These are phyloP conservation scores for Thraustotheca clavata DNA, from an alignment of 352 stramenopile genomes.

Conservation along the genomic window DNA sequence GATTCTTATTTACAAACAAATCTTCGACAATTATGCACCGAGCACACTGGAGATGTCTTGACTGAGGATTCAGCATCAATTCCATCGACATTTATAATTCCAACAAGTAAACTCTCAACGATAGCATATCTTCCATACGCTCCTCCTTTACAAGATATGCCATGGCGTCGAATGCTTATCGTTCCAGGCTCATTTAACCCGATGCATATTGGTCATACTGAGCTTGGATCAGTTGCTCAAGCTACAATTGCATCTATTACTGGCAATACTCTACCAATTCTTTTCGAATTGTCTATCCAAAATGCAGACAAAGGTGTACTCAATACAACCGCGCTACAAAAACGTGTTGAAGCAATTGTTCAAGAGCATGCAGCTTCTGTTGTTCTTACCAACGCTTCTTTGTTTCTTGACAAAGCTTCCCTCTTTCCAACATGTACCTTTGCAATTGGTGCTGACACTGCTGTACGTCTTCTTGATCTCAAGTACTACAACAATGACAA, in stretches of 20 bases:
- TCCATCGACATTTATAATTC: neutral
- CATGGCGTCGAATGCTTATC: slow-evolving; percentile 35
- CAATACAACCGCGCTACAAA: slow-evolving; percentile 28
- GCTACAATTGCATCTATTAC: slow-evolving; percentile 29
- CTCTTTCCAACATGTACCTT: slow-evolving; percentile 73
- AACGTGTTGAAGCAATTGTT: slow-evolving; percentile 27
- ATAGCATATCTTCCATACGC: slow-evolving; percentile 38
- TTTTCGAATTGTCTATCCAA: slow-evolving; percentile 63
- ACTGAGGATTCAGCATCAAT: slow-evolving; percentile 10
- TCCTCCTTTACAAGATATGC: slow-evolving; percentile 29
- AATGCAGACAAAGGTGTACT: slow-evolving; percentile 79
- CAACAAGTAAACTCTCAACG: slow-evolving; percentile 17
- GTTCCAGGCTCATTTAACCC: slow-evolving; percentile 80
- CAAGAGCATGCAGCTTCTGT: slow-evolving; percentile 32
- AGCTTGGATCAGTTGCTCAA: slow-evolving; percentile 41
- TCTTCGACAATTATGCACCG: slow-evolving; percentile 28
- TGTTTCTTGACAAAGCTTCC: slow-evolving; percentile 78
- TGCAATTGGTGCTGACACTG: slow-evolving; percentile 85
- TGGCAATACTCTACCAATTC: slow-evolving; percentile 28
- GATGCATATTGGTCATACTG: slow-evolving; percentile 62
- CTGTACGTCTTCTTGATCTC: slow-evolving; percentile 76
- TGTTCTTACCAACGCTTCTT: slow-evolving; percentile 60
- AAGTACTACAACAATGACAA: slow-evolving; percentile 85
- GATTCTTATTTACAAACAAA: slow-evolving; percentile 27
- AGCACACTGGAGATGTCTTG: slow-evolving; percentile 27